phyloP scores from a whole-genome alignment of 768 basidiomycete genomes.

The Kwoniella newhampshirensis region DNA sequence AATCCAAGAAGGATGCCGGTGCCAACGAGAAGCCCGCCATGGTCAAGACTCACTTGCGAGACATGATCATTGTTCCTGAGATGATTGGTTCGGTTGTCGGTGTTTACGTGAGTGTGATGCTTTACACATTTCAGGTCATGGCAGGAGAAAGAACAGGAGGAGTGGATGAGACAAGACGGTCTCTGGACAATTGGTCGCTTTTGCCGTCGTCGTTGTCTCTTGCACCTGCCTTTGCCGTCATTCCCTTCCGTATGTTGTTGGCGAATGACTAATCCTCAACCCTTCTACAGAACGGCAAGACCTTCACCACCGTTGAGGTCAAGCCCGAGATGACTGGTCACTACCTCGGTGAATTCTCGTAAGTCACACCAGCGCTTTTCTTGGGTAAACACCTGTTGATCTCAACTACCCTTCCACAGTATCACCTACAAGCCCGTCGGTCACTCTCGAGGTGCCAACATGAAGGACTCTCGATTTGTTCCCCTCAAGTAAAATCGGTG shows the following conservation, averaged over 20 bases:
- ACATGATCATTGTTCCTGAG: slow-evolving; percentile 99
- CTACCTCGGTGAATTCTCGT: slow-evolving; percentile 84
- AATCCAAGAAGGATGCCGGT: slow-evolving; percentile 98
- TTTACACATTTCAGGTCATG: no score
- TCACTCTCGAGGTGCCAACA: slow-evolving; percentile 98
- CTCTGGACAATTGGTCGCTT: not conserved
- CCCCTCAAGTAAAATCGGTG: slow-evolving; percentile 80
- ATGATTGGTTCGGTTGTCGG: slow-evolving; percentile 99
- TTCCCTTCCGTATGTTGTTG: no score
- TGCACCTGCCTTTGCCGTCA: not conserved
- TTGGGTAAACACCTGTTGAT: slow-evolving; percentile 8
- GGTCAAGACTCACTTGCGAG: slow-evolving; percentile 98
- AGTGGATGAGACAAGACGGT: no score
- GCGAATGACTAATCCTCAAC: no score
- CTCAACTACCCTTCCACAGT: slow-evolving; percentile 16
- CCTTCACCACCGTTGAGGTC: slow-evolving; percentile 78
- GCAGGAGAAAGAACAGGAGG: not conserved
- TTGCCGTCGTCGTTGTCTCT: no score
- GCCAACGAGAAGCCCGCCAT: slow-evolving; percentile 98
- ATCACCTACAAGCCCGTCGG: slow-evolving; percentile 98
- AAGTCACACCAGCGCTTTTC: slow-evolving; percentile 8
- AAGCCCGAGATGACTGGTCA: slow-evolving; percentile 99
- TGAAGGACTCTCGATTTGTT: slow-evolving; percentile 64
- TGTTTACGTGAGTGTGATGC: slow-evolving; percentile 66
- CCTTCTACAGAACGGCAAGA: slow-evolving; percentile 54